phyloP scores from a whole-genome alignment of 1,284 basidiomycete genomes.

The Lentinula novae-zelandiae region DNA sequence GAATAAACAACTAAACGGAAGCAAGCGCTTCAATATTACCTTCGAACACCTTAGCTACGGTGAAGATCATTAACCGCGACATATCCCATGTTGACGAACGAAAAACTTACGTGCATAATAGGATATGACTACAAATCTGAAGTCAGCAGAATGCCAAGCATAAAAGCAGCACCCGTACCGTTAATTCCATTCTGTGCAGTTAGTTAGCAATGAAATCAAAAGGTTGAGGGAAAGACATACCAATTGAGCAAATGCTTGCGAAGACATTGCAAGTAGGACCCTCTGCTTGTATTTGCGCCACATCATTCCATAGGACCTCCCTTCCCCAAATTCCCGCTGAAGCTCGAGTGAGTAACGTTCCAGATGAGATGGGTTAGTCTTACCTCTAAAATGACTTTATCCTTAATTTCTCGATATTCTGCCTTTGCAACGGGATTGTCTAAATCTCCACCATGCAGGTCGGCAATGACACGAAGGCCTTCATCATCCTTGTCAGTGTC shows the following conservation, averaged over 20 bases:
- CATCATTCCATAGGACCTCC: slow-evolving; percentile 78
- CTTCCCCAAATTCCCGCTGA: slow-evolving; percentile 75
- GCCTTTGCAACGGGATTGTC: slow-evolving; percentile 70
- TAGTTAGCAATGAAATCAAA: slow-evolving; percentile 6
- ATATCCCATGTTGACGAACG: slow-evolving; percentile 1
- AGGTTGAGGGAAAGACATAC: slow-evolving; percentile 31
- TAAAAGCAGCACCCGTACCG: slow-evolving; percentile 37
- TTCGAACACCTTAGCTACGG: slow-evolving; percentile 76
- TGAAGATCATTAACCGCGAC: not conserved
- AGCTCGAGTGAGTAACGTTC: not conserved
- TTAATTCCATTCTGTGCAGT: slow-evolving; percentile 80
- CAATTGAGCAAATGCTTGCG: slow-evolving; percentile 93
- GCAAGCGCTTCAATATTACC: slow-evolving; percentile 36
- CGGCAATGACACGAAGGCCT: slow-evolving; percentile 86
- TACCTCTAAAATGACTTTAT: slow-evolving; percentile 81
- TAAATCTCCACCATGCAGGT: slow-evolving; percentile 84
- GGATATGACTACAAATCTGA: slow-evolving; percentile 70
- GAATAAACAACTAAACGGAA: not conserved
- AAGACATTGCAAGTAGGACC: slow-evolving; percentile 95
- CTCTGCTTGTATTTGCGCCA: slow-evolving; percentile 88
- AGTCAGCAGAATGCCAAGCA: not conserved
- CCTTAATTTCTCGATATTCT: slow-evolving; percentile 93
- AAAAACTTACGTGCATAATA: slow-evolving; percentile 85
- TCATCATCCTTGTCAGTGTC: slow-evolving; percentile 85
- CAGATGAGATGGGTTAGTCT: slow-evolving; percentile 21